phyloP scores from a whole-genome alignment of 805 yeast species.

The Wickerhamomyces silvicola region DNA sequence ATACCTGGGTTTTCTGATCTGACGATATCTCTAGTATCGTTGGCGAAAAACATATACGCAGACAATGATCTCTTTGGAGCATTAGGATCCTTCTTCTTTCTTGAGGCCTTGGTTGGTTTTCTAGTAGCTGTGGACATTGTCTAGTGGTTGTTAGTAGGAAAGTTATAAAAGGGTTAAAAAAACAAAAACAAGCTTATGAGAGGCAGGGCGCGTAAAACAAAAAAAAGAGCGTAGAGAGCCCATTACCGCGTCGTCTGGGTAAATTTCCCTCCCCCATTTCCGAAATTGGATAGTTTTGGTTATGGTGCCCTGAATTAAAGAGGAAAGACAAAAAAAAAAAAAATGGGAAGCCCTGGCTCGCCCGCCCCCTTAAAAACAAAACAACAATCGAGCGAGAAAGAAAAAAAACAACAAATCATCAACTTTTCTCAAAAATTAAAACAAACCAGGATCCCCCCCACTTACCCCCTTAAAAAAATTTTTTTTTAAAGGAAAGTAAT shows the following conservation, averaged over 20 bases:
- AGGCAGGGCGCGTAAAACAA: no score
- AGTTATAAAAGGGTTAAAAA: no score
- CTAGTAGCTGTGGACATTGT: slow-evolving; percentile 33
- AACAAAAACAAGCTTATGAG: no score
- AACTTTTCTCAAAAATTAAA: not conserved
- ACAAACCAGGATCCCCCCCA: no score
- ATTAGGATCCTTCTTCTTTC: slow-evolving; percentile 70
- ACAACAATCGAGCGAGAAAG: slow-evolving; percentile 1
- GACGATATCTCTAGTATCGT: slow-evolving; percentile 93
- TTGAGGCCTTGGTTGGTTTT: slow-evolving; percentile 30
- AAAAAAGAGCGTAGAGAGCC: no score
- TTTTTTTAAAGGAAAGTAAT: no score
- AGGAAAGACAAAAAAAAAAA: not conserved
- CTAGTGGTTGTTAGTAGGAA: slow-evolving; percentile 6
- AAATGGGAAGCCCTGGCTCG: slow-evolving; percentile 4
- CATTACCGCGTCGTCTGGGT: no score
- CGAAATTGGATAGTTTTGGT: no score
- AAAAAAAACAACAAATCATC: slow-evolving; percentile 24
- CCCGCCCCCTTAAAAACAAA: slow-evolving; percentile 1
- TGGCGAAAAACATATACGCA: slow-evolving; percentile 98
- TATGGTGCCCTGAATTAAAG: no score
- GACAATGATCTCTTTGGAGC: slow-evolving; percentile 99
- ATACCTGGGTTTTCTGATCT: slow-evolving; percentile 96
- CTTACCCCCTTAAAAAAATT: no score
- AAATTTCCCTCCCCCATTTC: no score